A percentile compares a stretch with the other conserved stretches of the same genome.
phyloP scores from a whole-genome alignment of 2,329 filamentous ascomycete species.

The Xylariaceae sp. region DNA sequence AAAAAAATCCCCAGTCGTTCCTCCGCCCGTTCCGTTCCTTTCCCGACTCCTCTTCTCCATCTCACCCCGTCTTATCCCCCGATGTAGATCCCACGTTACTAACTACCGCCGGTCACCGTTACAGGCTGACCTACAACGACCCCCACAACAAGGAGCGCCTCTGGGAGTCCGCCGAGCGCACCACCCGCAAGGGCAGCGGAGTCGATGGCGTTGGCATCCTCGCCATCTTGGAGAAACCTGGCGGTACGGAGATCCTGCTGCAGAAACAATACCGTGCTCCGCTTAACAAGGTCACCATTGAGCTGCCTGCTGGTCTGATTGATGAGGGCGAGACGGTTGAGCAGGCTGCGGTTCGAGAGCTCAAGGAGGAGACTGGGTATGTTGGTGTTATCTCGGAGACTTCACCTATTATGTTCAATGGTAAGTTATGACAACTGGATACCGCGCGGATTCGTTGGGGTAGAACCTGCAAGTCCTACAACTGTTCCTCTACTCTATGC shows the following conservation, averaged over 20 bases:
- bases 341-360: slow-evolving; percentile 58
- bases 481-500: neutral
- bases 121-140: slow-evolving; percentile 61
- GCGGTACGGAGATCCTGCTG: slow-evolving; percentile 55
- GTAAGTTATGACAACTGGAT: too few relatives aligned
- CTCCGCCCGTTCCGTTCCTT: too few relatives aligned
- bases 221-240: slow-evolving; percentile 58
- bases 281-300: slow-evolving; percentile 55
- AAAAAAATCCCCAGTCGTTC: too few relatives aligned
- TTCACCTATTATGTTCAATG: slow-evolving; percentile 33
- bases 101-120: neutral
- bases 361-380: slow-evolving; percentile 65
- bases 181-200: slow-evolving; percentile 57
- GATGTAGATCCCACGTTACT: slow-evolving; percentile 3
- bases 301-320: slow-evolving; percentile 61
- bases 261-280: slow-evolving; percentile 67
- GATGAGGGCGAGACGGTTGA: slow-evolving; percentile 60
- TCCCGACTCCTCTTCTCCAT: too few relatives aligned
- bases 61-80: neutral
- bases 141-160: slow-evolving; percentile 54
- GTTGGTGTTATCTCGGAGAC: slow-evolving; percentile 50
- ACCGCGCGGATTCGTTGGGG: too few relatives aligned
- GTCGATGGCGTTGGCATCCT: slow-evolving; percentile 73
- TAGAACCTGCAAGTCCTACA: too few relatives aligned
- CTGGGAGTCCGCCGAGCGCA: slow-evolving; percentile 72